phyloP scores from a whole-genome alignment of 1,284 basidiomycete species.

The Melampsora abietis-canadensis region DNA sequence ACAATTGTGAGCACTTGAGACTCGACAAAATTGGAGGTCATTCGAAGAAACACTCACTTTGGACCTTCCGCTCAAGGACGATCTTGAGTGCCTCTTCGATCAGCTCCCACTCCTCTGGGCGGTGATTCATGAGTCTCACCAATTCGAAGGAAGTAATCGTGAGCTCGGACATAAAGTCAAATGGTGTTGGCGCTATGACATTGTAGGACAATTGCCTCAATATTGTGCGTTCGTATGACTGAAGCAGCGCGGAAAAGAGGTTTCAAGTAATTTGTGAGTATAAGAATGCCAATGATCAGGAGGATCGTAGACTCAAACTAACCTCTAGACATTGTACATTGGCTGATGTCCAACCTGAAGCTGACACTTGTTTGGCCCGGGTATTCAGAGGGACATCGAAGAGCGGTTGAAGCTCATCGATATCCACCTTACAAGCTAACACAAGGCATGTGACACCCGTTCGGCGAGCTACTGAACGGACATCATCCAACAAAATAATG shows the following conservation, averaged over 20 bases:
- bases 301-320: background rate
- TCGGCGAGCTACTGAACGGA: background rate
- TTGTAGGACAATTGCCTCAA: slow-evolving; percentile 1
- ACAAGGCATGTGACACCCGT: background rate
- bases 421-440: background rate
- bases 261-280: too few species aligned
- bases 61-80: background rate
- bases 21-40: too few species aligned
- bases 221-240: too few species aligned
- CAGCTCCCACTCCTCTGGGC: background rate
- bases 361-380: background rate
- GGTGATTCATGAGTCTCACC: background rate
- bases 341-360: background rate
- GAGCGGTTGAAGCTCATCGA: background rate
- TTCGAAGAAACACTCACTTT: background rate
- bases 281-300: background rate
- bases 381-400: background rate
- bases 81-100: background rate
- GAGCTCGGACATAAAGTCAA: slow-evolving; percentile 11
- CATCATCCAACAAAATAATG: background rate
- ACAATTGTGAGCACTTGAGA: too few species aligned
- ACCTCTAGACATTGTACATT: background rate
- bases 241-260: too few species aligned
- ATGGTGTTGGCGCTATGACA: background rate
- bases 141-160: background rate